Evolutionary conservation across 208 protist genomes (phyloP), one percentile per base, ranked within the genome.

Genomic region (Strigomonas oncopelti): DNA sequence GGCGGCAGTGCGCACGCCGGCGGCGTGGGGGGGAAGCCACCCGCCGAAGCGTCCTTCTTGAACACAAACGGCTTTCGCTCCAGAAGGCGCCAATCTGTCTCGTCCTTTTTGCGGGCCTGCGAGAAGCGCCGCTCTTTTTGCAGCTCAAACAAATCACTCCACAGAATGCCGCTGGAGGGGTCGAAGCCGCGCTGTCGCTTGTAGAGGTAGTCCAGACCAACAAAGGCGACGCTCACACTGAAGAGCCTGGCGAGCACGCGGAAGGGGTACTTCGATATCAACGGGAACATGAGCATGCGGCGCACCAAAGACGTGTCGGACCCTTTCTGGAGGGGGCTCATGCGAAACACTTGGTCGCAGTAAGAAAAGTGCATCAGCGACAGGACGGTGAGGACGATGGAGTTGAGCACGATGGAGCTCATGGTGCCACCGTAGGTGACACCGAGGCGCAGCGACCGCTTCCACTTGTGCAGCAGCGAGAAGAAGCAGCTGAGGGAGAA

Each of bases 171-270:
- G 8, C 88, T 83, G 0, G 76, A 58, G 0, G 85, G 83, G 63
- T 94, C 88, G 48, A 83, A 90, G 36, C 84, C 75, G 36, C 59
- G 67, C 57, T 58, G 54, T 34, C 61, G 61, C 76, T 91, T 94
- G 67, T 91, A 94, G 24, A 75, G 72, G 69, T 94, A 91, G 53
- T 94, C 88, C 31, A 58, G n/a, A 0, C 63, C 22, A 0, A 91
- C 65, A 58, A 91, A 90, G 32, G 69, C 45, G 5, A 81, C 29
- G 34, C 75, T 76, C 0, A 88, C 45, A 25, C 63, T 11, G 45
- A 79, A 63, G 25, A 91, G 51, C 25, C 83, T 72, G 0, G 53
- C n/a, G 25, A 87, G 31, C 31, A 73, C 63, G 13, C 61, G 32
- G 27, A 81, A 70, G 0, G 81, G 84, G 14, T 48, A 13, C 3